Evolutionary conservation across 2,329 filamentous ascomycete genomes (phyloP), one percentile per base, ranked within the genome.

Genomic region (Chaetomium sp.): DNA sequence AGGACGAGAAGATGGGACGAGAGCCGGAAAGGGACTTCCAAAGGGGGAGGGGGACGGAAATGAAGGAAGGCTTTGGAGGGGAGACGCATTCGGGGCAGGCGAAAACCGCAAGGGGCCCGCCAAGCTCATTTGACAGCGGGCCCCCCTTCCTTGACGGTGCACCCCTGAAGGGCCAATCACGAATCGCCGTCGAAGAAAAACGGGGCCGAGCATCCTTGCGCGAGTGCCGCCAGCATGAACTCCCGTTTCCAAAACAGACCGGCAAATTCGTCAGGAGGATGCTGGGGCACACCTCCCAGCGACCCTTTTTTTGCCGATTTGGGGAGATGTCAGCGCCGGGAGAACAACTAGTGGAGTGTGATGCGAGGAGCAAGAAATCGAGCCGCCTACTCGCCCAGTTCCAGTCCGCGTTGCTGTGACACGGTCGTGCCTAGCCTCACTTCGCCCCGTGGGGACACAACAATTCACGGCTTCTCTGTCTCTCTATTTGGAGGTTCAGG

Each of bases 81-180:
- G 37, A 43, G 42, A 45, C 53, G 45, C 19, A 52, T 38, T n/a
- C 14, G 40, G 41, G 36, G 33, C 14, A 40, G 54, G 51, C 49
- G 50, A 52, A 56, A 55, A 49, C 53, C 47, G 53, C 51, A 52
- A 55, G 40, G 53, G 56, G 27, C 14, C 42, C 40, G 51, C 37
- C 43, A 41, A 53, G 45, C 54, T 59, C 50, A 56, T 54, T 56
- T 56, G 51, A n/a, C 50, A 34, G 50, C 47, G 53, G 57, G 48
- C 40, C 50, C 41, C 34, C 52, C 49, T 47, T 45, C 51, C 32
- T 55, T 48, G 53, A 35, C 42, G 9, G 43, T 52, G 53, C 53
- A 43, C 36, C 9, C 3, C 11, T 40, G 43, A 33, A 42, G 43
- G 14, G 37, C 43, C 53, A 48, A 54, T 54, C 33, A 54, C 38